Base-by-base conservation (phyloP, 2,329 filamentous ascomycete species). In the Epicoccum sorghinum region DNA sequence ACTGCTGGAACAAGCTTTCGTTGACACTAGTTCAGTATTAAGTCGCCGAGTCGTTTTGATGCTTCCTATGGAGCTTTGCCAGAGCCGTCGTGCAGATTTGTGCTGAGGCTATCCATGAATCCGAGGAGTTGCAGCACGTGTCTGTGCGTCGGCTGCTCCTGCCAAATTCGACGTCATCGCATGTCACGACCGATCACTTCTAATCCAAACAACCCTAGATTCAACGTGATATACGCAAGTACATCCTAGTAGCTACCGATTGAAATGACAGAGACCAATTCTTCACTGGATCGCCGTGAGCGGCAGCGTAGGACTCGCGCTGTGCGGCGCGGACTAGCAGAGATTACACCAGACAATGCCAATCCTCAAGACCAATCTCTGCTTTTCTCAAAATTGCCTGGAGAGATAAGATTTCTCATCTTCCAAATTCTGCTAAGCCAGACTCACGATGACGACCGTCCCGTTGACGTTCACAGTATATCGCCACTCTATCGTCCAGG, bases 311-410 rank as follows among this genome's bases (percentile, higher is more conserved):
- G 12, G 4, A 48, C 57, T 14, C 61, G 65, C 22, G 56, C 56
- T 12, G 48, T 58, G 7, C 61, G 66, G 10, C 58, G 63, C 12
- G 23, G 33, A 4, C 57, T 71, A 3, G 49, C 51, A 24, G 27
- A 51, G 5, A 63, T 69, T 10, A 61, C 56, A 7, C 60, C 65
- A 0, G 36, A 44, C 10, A 67, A 60, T 10, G 64, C 59, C 4
- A 44, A 59, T 7, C 43, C 38, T 4, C 70, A 72, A 37, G 36
- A 10, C 0, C 64, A 68, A 44, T 66, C 60, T 5, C 56, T 55
- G 4, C 52, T 71, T 22, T 70, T 69, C 46, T 42, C 59, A 2
- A 36, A 53, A 10, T 54, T 70, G 0, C 69, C 69, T n/a, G 54
- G 58, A 3, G 68, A 72, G 30, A 47, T 71, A 9, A 61, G 69